Evolutionary conservation across 2,329 filamentous ascomycete genomes (phyloP).

Genomic region (Botrytis elliptica): DNA sequence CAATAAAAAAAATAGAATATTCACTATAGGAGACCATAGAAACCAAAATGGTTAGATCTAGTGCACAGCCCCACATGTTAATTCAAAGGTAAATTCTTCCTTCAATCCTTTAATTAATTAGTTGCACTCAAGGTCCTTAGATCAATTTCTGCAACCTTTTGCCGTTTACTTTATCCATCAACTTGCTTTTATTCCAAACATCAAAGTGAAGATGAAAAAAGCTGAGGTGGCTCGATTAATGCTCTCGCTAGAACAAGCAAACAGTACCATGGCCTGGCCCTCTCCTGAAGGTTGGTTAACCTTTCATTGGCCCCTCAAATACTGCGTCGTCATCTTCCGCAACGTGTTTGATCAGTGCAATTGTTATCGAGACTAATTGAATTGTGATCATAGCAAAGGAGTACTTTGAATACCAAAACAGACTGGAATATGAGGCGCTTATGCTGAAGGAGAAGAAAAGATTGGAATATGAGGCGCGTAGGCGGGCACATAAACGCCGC

Average conservation of each 20-base stretch:
- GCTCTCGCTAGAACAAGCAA: fast-evolving
- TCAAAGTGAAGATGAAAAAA: not conserved
- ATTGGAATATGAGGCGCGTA: too few relatives aligned
- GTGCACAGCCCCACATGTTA: not conserved
- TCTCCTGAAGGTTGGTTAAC: not conserved
- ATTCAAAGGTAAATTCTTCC: not conserved
- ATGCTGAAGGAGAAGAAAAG: too few relatives aligned
- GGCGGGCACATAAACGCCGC: not conserved
- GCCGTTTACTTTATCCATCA: too few relatives aligned
- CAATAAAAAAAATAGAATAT: not conserved
- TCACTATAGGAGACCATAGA: not conserved
- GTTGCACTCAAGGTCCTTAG: not conserved
- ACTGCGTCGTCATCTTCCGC: not conserved
- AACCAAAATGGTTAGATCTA: not conserved
- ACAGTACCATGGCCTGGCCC: not conserved
- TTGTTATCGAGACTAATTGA: not conserved
- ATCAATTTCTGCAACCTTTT: not conserved
- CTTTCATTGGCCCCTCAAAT: not conserved
- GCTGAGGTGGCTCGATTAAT: fast-evolving
- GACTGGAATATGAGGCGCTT: not conserved
- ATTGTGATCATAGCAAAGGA: not conserved
- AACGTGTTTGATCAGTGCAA: not conserved
- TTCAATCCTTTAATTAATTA: not conserved
- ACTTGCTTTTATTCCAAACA: not conserved
- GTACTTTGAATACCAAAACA: not conserved